Base-by-base conservation (phyloP, 805 yeast species). In the Candida silvicultrix region DNA sequence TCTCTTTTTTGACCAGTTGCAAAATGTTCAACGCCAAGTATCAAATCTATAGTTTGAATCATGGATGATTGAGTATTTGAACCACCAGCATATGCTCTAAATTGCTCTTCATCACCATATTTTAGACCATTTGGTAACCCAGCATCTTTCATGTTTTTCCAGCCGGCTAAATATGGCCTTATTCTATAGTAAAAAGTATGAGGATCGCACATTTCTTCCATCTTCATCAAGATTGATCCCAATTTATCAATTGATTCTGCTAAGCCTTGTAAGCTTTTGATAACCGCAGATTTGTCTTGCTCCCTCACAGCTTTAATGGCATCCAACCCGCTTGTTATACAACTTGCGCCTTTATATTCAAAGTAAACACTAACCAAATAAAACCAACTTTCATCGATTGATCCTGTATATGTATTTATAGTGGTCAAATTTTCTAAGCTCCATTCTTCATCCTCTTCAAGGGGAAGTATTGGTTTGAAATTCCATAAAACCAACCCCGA, bases 141-240 rank as follows among this genome's bases (percentile, higher is more conserved):
- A 2, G 83, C 89, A 46, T 37, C 88, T 22, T 77, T 79, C 97
- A 92, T 90, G 58, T 87, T 87, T 60, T 81, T 82, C 95, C 97
- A 92, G 2, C 97, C 98, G 1, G 97, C 96, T 52, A 92, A 69
- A 56, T 77, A 90, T 1, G 97, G 97, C 58, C 98, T 75, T 40
- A 90, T 75, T 49, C 92, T 77, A 69, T 77, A 86, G 65, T 87
- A 90, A 62, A 92, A 90, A 4, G 85, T 82, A 60, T 89, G 95
- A 3, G 98, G 97, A 59, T 89, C 96, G 64, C 97, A 88, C 85
- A 85, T 85, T 54, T 90, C 96, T 58, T 86, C 89, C 94, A 90
- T 85, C 55, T 77, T 75, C 78, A 83, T 78, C 54, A 92, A 67
- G 2, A 86, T 75, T 3, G 83, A 71, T 14, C 89, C 94, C 53